These are phyloP conservation scores for Mucor ambiguus DNA, from an alignment of 371 early-diverging fungal genomes.

Conservation along the genomic window DNA sequence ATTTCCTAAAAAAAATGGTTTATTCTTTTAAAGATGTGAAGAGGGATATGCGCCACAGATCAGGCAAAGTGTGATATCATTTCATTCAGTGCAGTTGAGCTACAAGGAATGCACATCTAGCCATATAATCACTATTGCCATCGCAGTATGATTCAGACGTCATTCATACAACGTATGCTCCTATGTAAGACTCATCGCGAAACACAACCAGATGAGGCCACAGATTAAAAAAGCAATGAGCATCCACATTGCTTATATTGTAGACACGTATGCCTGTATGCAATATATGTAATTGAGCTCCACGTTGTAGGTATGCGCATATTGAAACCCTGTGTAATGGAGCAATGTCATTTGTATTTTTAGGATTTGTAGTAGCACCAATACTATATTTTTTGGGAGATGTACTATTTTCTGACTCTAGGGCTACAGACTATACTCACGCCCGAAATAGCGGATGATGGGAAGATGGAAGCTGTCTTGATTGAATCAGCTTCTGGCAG, in stretches of 20 bases:
- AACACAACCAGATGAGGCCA: not conserved
- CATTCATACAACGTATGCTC: not conserved
- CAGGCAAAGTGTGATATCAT: not conserved
- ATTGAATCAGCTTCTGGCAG: not conserved
- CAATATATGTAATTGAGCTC: not conserved
- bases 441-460: not conserved
- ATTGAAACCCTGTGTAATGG: not conserved
- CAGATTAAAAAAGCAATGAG: not conserved
- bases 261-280: not conserved
- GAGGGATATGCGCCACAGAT: not conserved
- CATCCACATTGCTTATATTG: not conserved
- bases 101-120: not conserved
- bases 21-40: not conserved
- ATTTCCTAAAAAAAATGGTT: not conserved
- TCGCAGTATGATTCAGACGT: not conserved
- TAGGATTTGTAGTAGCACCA: not conserved
- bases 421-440: not conserved
- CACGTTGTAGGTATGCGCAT: not conserved
- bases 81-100: not conserved
- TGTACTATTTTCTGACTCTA: not conserved
- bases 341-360: not conserved
- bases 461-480: not conserved
- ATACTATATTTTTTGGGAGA: not conserved
- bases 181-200: not conserved
- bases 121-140: too few species aligned